Evolutionary conservation across 805 yeast genomes (phyloP).

Genomic region (Monosporozyma yasuniensis): DNA sequence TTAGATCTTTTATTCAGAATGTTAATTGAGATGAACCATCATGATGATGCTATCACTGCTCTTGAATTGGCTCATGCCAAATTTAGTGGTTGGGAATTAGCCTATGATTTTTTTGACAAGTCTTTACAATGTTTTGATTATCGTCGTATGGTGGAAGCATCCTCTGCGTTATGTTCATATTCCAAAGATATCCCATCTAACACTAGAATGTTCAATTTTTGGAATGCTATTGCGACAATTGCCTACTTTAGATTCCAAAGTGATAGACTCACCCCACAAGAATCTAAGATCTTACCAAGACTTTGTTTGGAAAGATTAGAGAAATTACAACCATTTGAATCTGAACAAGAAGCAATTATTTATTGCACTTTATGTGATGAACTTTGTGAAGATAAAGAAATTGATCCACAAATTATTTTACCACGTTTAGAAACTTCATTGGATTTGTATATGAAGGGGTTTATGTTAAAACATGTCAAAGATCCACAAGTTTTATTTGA

Average conservation of each 20-base stretch:
- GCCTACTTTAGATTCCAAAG: slow-evolving; percentile 36
- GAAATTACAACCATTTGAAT: slow-evolving; percentile 40
- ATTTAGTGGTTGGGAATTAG: slow-evolving; percentile 41
- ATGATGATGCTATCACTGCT: slow-evolving; percentile 37
- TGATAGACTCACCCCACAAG: slow-evolving; percentile 35
- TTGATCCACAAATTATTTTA: slow-evolving; percentile 26
- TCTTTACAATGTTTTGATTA: slow-evolving; percentile 41
- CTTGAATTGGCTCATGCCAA: slow-evolving; percentile 52
- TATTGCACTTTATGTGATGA: slow-evolving; percentile 42
- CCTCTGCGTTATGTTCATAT: slow-evolving; percentile 33
- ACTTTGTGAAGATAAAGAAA: slow-evolving; percentile 19
- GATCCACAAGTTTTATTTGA: slow-evolving; percentile 39
- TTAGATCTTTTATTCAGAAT: slow-evolving; percentile 40
- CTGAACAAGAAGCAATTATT: slow-evolving; percentile 61
- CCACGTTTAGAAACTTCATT: slow-evolving; percentile 27
- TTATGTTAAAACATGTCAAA: slow-evolving; percentile 41
- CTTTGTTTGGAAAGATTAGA: slow-evolving; percentile 53
- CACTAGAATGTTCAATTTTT: slow-evolving; percentile 33
- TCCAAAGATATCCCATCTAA: slow-evolving; percentile 4
- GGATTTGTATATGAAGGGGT: slow-evolving; percentile 57
- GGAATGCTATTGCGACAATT: slow-evolving; percentile 45
- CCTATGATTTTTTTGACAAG: slow-evolving; percentile 49
- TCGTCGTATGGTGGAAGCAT: slow-evolving; percentile 45
- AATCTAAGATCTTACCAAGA: slow-evolving; percentile 44
- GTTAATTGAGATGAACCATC: slow-evolving; percentile 33